Conservation (phyloP, 2,329 filamentous ascomycete genomes). For the Fonsecaea multimorphosa region DNA sequence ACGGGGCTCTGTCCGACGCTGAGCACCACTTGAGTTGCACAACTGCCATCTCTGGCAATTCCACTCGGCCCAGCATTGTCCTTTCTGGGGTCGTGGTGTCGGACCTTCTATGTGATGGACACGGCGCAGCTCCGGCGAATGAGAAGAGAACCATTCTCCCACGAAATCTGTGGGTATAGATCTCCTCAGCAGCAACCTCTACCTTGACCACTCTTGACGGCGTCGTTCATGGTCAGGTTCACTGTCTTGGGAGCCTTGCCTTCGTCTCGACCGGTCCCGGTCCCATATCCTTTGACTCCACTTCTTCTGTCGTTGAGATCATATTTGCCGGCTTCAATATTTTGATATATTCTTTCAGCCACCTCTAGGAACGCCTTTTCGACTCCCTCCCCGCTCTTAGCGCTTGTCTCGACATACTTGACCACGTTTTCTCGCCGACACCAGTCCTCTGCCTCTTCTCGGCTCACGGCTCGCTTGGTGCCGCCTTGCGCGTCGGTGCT, state of each 20-base stretch:
- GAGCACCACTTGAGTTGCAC: background rate
- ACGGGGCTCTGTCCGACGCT: background rate
- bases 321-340: conserved; percentile 93
- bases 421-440: conserved; percentile 82
- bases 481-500: conserved; percentile 49
- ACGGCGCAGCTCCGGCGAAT: background rate
- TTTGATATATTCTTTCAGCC: conserved; percentile 92
- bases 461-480: conserved; percentile 72
- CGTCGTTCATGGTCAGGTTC: conserved; percentile 55
- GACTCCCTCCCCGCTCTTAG: conserved; percentile 93
- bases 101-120: background rate
- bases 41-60: background rate
- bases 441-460: conserved; percentile 87
- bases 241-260: conserved; percentile 49
- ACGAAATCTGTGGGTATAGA: background rate
- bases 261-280: conserved; percentile 45
- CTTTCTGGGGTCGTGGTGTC: background rate
- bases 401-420: conserved; percentile 93
- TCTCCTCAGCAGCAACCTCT: conserved; percentile 40
- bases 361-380: conserved; percentile 93
- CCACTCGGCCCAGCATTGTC: background rate
- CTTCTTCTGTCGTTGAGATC: conserved; percentile 91
- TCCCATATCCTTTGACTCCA: conserved; percentile 75
- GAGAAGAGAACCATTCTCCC: background rate
- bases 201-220: conserved; percentile 51